Percentiles rank a stretch among this genome's conserved stretches.
Evolutionary conservation across 2,329 filamentous ascomycete genomes (phyloP).

Genomic region (Pleomassaria siparia): DNA sequence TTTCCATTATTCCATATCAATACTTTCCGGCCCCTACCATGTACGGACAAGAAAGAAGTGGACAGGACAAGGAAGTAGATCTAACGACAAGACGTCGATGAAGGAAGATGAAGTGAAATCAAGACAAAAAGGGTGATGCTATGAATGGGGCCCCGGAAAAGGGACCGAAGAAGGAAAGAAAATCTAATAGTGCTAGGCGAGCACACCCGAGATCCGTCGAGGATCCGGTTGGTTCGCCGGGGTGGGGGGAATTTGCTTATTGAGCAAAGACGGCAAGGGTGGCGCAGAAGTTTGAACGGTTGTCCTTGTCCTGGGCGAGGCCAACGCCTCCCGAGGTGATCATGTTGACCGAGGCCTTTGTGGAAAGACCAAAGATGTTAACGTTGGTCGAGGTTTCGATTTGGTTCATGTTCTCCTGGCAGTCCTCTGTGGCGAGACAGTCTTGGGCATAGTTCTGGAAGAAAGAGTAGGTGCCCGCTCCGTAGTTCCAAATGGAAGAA

Average conservation of each 20-base stretch:
- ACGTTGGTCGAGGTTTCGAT: conserved; percentile 47
- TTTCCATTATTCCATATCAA: too few species aligned
- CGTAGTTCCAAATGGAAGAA: conserved; percentile 49
- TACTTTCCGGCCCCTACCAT: conserved; percentile 2
- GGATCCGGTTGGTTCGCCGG: too few species aligned
- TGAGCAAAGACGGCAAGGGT: conserved; percentile 46
- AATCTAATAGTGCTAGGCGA: neutral
- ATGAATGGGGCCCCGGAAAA: neutral
- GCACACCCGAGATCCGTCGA: neutral
- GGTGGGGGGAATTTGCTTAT: too few species aligned
- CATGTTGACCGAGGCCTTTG: conserved; percentile 55
- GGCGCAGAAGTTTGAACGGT: conserved; percentile 52
- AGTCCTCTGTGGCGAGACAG: conserved; percentile 51
- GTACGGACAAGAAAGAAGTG: neutral
- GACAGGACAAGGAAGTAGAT: neutral
- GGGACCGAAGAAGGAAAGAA: neutral
- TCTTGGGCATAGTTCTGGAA: conserved; percentile 60
- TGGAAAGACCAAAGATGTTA: conserved; percentile 50
- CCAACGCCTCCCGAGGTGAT: conserved; percentile 43
- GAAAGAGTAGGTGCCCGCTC: conserved; percentile 58
- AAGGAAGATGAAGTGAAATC: neutral
- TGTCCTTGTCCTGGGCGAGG: conserved; percentile 46
- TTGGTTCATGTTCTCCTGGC: conserved; percentile 54
- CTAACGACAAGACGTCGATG: neutral
- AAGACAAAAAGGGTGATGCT: neutral